Conservation (phyloP, 139 green algal species). For the Chloropicon primus region DNA sequence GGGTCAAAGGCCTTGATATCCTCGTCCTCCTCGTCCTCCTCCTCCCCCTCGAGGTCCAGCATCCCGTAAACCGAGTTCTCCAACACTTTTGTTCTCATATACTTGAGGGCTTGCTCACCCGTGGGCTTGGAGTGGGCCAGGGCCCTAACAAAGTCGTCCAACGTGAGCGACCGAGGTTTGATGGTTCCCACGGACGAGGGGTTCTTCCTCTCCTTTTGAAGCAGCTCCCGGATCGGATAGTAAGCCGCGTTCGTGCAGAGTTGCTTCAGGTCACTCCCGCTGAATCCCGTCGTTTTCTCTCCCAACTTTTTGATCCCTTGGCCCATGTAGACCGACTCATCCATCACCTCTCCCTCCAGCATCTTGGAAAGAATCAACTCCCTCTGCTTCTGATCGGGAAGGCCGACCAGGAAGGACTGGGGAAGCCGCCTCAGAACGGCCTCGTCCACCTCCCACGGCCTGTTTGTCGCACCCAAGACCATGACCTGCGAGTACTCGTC, state of each 20-base stretch:
- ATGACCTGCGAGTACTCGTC: conserved; percentile 21
- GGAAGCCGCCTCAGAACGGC: conserved; percentile 46
- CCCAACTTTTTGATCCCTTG: conserved; percentile 29
- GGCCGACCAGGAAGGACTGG: conserved; percentile 32
- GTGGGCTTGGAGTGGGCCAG: neutral
- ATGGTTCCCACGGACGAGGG: neutral
- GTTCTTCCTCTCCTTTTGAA: conserved; percentile 2
- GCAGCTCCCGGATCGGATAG: conserved; percentile 35
- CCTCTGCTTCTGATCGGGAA: conserved; percentile 43
- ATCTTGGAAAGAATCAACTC: conserved; percentile 43
- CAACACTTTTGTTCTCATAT: neutral
- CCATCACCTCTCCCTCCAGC: conserved; percentile 13
- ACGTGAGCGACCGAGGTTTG: neutral
- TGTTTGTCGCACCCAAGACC: conserved; percentile 81
- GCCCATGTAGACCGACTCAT: conserved; percentile 9
- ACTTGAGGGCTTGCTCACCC: neutral
- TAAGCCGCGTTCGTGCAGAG: conserved; percentile 48
- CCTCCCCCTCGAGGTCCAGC: neutral
- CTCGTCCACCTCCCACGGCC: conserved; percentile 48
- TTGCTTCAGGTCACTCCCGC: conserved; percentile 64
- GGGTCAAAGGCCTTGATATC: neutral
- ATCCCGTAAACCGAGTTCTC: neutral
- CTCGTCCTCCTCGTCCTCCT: neutral
- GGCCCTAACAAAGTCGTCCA: neutral
- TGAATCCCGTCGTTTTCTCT: conserved; percentile 47